Conservation (phyloP, 805 yeast species). For the Candida multigemmis region DNA sequence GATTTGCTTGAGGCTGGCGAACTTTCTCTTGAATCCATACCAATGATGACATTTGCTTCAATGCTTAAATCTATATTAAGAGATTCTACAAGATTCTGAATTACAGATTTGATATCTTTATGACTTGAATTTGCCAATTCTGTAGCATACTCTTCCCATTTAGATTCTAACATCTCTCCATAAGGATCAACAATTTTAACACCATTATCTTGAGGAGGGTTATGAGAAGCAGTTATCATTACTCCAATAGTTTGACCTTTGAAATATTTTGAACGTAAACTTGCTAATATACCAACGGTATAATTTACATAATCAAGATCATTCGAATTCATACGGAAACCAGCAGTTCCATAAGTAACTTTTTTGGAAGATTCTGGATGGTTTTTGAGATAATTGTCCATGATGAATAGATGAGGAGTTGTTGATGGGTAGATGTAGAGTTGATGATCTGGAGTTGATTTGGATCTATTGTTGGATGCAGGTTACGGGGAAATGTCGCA, state of each 20-base stretch:
- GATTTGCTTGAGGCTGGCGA: slow-evolving; percentile 58
- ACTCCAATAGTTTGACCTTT: slow-evolving; percentile 76
- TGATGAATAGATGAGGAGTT: no score
- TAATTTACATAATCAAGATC: slow-evolving; percentile 73
- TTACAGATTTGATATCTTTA: slow-evolving; percentile 30
- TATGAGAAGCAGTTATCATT: slow-evolving; percentile 94
- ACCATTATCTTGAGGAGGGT: slow-evolving; percentile 87
- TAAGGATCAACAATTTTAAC: slow-evolving; percentile 89
- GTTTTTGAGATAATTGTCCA: no score
- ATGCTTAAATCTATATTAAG: slow-evolving; percentile 37
- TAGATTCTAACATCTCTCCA: slow-evolving; percentile 79
- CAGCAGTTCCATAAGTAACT: slow-evolving; percentile 92
- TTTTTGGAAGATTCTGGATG: slow-evolving; percentile 28
- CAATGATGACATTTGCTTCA: slow-evolving; percentile 51
- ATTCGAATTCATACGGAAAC: slow-evolving; percentile 72
- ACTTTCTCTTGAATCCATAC: slow-evolving; percentile 83
- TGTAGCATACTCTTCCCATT: slow-evolving; percentile 84
- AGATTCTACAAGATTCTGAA: slow-evolving; percentile 27
- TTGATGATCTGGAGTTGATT: no score
- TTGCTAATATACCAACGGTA: slow-evolving; percentile 76
- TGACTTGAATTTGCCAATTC: slow-evolving; percentile 61
- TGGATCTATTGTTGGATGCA: neutral
- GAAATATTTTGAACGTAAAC: slow-evolving; percentile 66
- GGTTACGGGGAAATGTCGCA: neutral
- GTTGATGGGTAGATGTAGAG: no score